Evolutionary conservation across 495 filamentous ascomycete genomes (phyloP).

Genomic region (Halenospora varia): DNA sequence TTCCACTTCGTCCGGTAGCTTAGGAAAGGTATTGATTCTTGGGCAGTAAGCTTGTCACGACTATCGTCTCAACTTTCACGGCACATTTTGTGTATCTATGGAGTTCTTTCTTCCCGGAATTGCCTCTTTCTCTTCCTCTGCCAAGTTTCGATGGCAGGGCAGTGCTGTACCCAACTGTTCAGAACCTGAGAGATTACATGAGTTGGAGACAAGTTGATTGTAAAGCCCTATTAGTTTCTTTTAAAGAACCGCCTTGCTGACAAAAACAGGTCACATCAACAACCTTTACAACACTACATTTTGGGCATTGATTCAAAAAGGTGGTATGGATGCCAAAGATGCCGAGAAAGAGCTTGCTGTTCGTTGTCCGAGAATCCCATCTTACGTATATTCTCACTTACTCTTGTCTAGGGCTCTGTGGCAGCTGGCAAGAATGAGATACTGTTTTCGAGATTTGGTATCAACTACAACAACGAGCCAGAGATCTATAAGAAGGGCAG

Average conservation of each 20-base stretch:
- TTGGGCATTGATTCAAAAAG: constrained; percentile 78
- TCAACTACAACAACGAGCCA: constrained; percentile 96
- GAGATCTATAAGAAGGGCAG: constrained; percentile 94
- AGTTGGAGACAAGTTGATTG: constrained; percentile 97
- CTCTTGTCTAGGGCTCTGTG: constrained; percentile 63
- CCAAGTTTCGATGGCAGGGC: constrained; percentile 91
- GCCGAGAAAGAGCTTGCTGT: constrained; percentile 79
- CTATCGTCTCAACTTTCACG: constrained; percentile 90
- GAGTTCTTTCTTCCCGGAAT: constrained; percentile 67
- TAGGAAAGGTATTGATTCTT: constrained; percentile 2
- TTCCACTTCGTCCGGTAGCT: background rate
- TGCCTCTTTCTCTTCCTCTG: constrained; percentile 63
- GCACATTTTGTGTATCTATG: constrained; percentile 82
- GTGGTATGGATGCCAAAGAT: constrained; percentile 66
- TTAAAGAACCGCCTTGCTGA: no score
- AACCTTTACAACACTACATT: constrained; percentile 98
- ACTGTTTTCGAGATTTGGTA: constrained; percentile 79
- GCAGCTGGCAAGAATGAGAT: constrained; percentile 94
- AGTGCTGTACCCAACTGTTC: constrained; percentile 75
- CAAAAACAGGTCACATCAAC: constrained; percentile 86
- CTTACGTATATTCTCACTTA: constrained; percentile 5
- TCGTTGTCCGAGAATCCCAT: constrained; percentile 22
- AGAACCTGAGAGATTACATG: constrained; percentile 88
- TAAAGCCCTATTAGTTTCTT: constrained; percentile 37
- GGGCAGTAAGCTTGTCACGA: constrained; percentile 79